Base-by-base conservation (phyloP, 805 yeast species). In the Schwanniomyces polymorphus region DNA sequence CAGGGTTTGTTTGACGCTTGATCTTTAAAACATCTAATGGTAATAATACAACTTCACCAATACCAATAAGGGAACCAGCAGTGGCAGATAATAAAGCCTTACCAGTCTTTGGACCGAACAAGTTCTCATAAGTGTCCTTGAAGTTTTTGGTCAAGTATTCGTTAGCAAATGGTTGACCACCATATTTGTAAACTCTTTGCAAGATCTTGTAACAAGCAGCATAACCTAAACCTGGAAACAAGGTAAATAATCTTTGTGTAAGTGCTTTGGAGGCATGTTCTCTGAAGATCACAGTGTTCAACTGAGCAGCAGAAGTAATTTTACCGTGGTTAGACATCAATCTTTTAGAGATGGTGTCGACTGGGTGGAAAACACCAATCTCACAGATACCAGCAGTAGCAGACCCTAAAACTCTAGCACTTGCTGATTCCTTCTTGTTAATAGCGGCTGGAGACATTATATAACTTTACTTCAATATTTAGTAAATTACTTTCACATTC, bases 1-100 rank as follows among this genome's bases (percentile, higher is more conserved):
- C 99, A n/a, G 99, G 99, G 78, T 94, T 94, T 46, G 99, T 94
- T 79, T 94, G 99, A 76, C 98, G 91, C 77, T 94, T 94, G 73
- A 94, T 94, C 78, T 94, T 94, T 65, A 94, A 78, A 35, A 94
- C 98, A 67, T 94, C 99, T 59, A 94, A 80, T 29, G 99, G 99
- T 62, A 94, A 80, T 59, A 94, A 76, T 31, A 94, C 91, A 65
- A 94, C 90, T 74, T 94, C 99, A 73, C 97, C 99, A 65, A 94
- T 92, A 60, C 99, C 99, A 56, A 94, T 91, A 55, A 94, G 58
- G 28, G 97, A 89, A 62, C 99, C 99, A 26, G 99, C 98, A 53
- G 97, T 83, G 40, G 99, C 99, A 49, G 96, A 87, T 75, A 94
- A 74, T 63, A 92, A 67, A n/a, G 98, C 98, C 74, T 94, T 94